A percentile compares a stretch with the other conserved stretches of the same genome.
These are phyloP conservation scores for Allium cepa DNA, from an alignment of 106 monocot genomes.

Conservation along the genomic window DNA sequence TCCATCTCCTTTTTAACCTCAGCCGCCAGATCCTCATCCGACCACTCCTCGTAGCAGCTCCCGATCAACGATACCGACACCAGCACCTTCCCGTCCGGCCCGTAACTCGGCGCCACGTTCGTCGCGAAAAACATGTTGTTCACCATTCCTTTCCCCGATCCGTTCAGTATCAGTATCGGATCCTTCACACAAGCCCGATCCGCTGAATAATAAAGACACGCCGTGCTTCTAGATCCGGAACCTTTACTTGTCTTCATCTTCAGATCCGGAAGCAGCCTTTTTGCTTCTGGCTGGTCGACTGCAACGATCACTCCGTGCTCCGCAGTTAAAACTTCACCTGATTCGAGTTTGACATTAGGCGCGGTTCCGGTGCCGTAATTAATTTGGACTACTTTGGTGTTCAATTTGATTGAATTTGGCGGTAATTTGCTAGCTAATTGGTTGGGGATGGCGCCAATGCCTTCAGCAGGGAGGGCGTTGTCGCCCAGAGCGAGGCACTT, in stretches of 20 bases:
- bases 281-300: constrained; percentile 70
- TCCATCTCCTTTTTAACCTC: constrained; percentile 57
- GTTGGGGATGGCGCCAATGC: constrained; percentile 62
- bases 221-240: constrained; percentile 38
- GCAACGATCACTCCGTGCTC: constrained; percentile 68
- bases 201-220: constrained; percentile 76
- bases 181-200: constrained; percentile 45
- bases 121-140: constrained; percentile 97
- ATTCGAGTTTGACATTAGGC: constrained; percentile 16
- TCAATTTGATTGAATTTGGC: constrained; percentile 28
- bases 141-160: constrained; percentile 71
- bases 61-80: constrained; percentile 80
- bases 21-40: constrained; percentile 49
- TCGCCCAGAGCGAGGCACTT: constrained; percentile 80
- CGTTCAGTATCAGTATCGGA: constrained; percentile 87
- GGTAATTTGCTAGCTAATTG: constrained; percentile 60
- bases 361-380: neutral
- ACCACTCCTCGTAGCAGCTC: constrained; percentile 14
- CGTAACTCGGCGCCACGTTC: constrained; percentile 81
- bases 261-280: constrained; percentile 32
- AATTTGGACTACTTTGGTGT: constrained; percentile 28
- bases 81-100: constrained; percentile 54
- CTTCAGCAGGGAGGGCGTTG: constrained; percentile 65
- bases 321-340: constrained; percentile 32
- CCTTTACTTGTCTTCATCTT: neutral